Conservation (phyloP, 306 rosid genomes). For the Spatholobus suberectus region DNA sequence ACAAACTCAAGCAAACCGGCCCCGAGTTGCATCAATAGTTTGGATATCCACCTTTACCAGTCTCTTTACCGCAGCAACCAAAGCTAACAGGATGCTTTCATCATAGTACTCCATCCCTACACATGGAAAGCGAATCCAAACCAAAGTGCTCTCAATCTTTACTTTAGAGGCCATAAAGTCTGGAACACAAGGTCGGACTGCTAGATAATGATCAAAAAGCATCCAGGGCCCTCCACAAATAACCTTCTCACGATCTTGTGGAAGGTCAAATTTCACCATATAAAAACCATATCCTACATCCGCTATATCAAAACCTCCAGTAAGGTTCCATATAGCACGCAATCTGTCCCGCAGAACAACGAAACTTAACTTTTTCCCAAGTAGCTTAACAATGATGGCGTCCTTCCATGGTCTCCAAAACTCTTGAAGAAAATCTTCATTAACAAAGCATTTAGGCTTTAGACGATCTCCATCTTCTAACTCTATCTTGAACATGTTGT, state of each 20-base stretch:
- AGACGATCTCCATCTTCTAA: background rate
- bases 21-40: background rate
- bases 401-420: background rate
- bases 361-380: no score
- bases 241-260: background rate
- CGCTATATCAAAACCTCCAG: no score
- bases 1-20: background rate
- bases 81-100: background rate
- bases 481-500: no score
- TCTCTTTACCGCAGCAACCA: no score
- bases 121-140: background rate
- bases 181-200: background rate
- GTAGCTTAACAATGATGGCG: background rate
- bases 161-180: background rate
- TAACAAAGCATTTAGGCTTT: background rate
- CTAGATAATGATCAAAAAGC: background rate
- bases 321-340: no score
- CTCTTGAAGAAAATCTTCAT: no score
- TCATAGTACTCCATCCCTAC: background rate
- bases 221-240: background rate
- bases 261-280: background rate
- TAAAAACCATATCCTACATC: background rate
- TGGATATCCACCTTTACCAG: no score
- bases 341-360: no score
- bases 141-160: background rate